These are phyloP conservation scores for Amaranthus palmeri DNA, from an alignment of 148 eudicot genomes.

Conservation along the genomic window DNA sequence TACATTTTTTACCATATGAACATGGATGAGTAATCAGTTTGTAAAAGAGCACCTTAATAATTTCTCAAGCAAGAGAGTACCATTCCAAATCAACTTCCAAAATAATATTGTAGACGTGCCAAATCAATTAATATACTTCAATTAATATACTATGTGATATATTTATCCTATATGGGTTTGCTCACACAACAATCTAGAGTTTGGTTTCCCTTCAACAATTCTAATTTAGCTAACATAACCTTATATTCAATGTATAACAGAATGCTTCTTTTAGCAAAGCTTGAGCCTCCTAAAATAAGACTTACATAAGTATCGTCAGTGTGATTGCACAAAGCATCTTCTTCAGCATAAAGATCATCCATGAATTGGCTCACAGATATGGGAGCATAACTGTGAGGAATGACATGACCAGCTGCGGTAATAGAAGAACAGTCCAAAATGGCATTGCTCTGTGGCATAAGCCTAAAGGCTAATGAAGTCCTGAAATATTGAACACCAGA, in stretches of 20 bases:
- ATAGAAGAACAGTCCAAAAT: constrained; percentile 68
- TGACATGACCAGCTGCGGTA: constrained; percentile 78
- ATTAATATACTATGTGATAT: neutral
- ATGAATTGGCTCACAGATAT: constrained; percentile 86
- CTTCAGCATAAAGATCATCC: constrained; percentile 87
- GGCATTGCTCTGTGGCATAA: constrained; percentile 86
- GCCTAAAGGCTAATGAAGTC: constrained; percentile 77
- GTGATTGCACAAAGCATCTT: constrained; percentile 48
- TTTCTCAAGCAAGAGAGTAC: too few relatives aligned
- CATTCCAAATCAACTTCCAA: too few relatives aligned
- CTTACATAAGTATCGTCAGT: constrained; percentile 60
- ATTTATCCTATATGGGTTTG: neutral
- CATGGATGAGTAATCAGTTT: too few relatives aligned
- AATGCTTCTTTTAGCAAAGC: constrained; percentile 1
- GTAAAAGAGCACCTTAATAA: too few relatives aligned
- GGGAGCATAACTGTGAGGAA: constrained; percentile 77
- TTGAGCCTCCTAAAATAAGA: constrained; percentile 1
- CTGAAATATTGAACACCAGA: constrained; percentile 35
- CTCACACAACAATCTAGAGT: neutral
- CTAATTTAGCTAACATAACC: too few relatives aligned
- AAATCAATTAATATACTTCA: too few relatives aligned
- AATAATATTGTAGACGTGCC: too few relatives aligned
- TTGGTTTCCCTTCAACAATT: neutral
- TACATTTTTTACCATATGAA: too few relatives aligned
- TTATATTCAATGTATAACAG: too few relatives aligned